Base-by-base conservation (phyloP, 805 yeast species). In the Wickerhamomyces xylosicus region DNA sequence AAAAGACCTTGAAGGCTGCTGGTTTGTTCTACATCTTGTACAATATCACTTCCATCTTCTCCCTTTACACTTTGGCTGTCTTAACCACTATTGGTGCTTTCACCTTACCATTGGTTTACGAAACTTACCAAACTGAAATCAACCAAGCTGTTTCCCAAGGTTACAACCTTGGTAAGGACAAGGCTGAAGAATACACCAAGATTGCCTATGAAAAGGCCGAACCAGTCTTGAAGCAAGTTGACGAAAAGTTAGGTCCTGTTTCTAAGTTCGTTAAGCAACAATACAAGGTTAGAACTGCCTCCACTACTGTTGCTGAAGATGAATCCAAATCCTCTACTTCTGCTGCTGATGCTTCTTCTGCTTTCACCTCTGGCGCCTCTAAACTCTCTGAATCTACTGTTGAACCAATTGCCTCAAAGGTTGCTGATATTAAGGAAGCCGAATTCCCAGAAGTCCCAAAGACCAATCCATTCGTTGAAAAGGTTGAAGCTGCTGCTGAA, bases 71-170 rank as follows among this genome's bases (percentile, higher is more conserved):
- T 21, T 61, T 87, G 49, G 52, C 77, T 22, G 67, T 81, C 49
- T 57, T 73, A 37, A 59, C 75, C 34, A 77, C 79, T 36, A 59
- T 84, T 36, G 55, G 67, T 17, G 70, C 81, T 14, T 90, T 90
- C 71, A 62, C 94, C 34, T 65, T 74, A 34, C 97, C 97, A 42
- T 74, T 72, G 21, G 54, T 81, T 45, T 90, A 89, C 69, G 64
- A 74, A 51, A 70, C 71, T 49, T 77, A 83, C 73, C 79, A 85
- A 71, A 70, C 70, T 54, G 80, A 84, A 67, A 82, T 89, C 54
- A 86, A 82, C 59, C 74, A 75, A 36, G 71, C 74, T 34, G 71
- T 77, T 33, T 69, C 68, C 38, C 61, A 67, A 37, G 63, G 59
- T 48, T 53, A 66, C 36, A 57, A 66, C 39, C 43, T 71, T 28